Percentiles rank a stretch among this genome's conserved stretches.
Conservation (phyloP, 352 stramenopile species). For the Phytophthora hybrid region DNA sequence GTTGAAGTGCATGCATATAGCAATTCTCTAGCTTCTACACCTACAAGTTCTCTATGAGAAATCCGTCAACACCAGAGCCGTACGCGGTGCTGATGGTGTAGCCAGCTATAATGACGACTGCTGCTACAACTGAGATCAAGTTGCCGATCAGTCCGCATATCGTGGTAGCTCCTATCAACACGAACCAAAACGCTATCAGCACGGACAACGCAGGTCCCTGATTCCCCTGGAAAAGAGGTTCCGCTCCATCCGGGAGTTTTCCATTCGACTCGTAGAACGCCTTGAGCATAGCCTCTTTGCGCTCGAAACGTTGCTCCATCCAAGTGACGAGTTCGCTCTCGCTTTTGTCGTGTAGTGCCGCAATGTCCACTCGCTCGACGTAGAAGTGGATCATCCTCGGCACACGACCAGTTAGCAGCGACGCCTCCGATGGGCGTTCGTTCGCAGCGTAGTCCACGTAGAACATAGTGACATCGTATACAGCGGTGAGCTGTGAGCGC, state of each 20-base stretch:
- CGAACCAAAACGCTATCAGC: slow-evolving; percentile 67
- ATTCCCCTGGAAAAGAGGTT: slow-evolving; percentile 54
- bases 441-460: slow-evolving; percentile 72
- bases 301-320: slow-evolving; percentile 73
- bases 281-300: slow-evolving; percentile 71
- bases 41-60: slow-evolving; percentile 48
- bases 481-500: slow-evolving; percentile 59
- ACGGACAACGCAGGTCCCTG: slow-evolving; percentile 37
- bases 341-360: slow-evolving; percentile 41
- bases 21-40: not conserved
- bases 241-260: slow-evolving; percentile 56
- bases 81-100: slow-evolving; percentile 51
- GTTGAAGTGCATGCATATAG: not conserved
- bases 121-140: slow-evolving; percentile 34
- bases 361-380: slow-evolving; percentile 68
- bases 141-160: slow-evolving; percentile 45
- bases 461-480: slow-evolving; percentile 89
- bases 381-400: slow-evolving; percentile 78
- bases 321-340: slow-evolving; percentile 58
- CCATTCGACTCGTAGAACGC: slow-evolving; percentile 67
- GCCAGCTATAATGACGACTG: slow-evolving; percentile 29
- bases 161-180: slow-evolving; percentile 41
- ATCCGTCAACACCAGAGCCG: slow-evolving; percentile 58
- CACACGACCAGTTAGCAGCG: slow-evolving; percentile 64
- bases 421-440: slow-evolving; percentile 75